Percentiles rank a stretch among this genome's conserved stretches.
phyloP scores from a whole-genome alignment of 1,284 basidiomycete genomes.

The Cutaneotrichosporon sp. region DNA sequence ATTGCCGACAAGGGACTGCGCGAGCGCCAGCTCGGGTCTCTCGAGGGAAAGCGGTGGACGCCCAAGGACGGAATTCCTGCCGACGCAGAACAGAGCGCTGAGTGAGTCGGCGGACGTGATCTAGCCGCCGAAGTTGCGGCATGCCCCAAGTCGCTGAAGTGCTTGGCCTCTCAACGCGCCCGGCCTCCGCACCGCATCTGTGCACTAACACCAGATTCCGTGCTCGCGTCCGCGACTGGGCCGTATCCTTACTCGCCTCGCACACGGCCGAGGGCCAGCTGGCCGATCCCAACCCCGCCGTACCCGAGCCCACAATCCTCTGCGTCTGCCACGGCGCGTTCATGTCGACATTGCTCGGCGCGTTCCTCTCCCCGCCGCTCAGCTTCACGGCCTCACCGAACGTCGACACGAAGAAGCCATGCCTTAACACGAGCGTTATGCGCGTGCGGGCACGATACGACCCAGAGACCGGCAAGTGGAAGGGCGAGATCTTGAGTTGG shows the following conservation, averaged over 20 bases:
- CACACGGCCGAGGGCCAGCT: constrained; percentile 4
- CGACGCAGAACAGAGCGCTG: constrained; percentile 28
- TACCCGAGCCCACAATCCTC: constrained; percentile 18
- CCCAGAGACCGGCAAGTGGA: constrained; percentile 9
- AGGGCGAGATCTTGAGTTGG: constrained; percentile 25
- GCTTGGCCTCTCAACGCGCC: no score
- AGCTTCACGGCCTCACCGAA: constrained; percentile 6
- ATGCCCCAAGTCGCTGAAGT: no score
- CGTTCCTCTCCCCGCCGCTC: constrained; percentile 18
- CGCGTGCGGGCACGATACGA: constrained; percentile 18
- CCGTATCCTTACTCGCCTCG: constrained; percentile 15
- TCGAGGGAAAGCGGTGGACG: constrained; percentile 30
- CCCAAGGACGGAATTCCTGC: constrained; percentile 23
- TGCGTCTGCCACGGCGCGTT: constrained; percentile 44
- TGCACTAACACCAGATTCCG: constrained; percentile 14
- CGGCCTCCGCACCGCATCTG: neutral
- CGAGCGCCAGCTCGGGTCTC: constrained; percentile 34
- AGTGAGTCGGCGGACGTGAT: constrained; percentile 17
- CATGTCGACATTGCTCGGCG: constrained; percentile 24
- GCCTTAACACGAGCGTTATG: constrained; percentile 36
- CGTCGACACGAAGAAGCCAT: constrained; percentile 20
- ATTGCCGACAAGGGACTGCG: constrained; percentile 23
- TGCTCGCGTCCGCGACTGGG: constrained; percentile 18
- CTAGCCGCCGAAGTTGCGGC: no score
- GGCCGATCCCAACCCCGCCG: neutral